Evolutionary conservation across 2,329 filamentous ascomycete genomes (phyloP).

Genomic region (Tympanopsis confertula): DNA sequence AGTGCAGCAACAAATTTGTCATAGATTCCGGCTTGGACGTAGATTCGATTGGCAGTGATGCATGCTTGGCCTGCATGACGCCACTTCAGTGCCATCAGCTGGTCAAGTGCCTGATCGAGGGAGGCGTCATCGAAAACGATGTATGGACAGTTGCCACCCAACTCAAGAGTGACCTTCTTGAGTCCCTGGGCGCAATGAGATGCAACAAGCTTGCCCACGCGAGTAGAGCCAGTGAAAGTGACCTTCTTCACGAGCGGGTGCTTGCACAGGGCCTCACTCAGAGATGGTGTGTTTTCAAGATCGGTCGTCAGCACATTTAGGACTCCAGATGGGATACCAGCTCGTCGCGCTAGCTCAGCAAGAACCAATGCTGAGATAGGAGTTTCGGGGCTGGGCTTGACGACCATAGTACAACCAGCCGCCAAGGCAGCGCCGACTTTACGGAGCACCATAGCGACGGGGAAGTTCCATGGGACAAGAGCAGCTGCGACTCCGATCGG

Average conservation of each 20-base stretch:
- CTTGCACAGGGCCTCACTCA: slow-evolving; percentile 40
- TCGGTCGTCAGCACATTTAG: slow-evolving; percentile 50
- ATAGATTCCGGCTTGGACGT: slow-evolving; percentile 51
- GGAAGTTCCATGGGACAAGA: slow-evolving; percentile 65
- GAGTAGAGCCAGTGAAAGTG: slow-evolving; percentile 47
- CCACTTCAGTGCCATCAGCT: slow-evolving; percentile 37
- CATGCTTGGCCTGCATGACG: slow-evolving; percentile 53
- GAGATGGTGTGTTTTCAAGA: slow-evolving; percentile 37
- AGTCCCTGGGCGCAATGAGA: slow-evolving; percentile 45
- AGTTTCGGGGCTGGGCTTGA: slow-evolving; percentile 61
- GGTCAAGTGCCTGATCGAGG: slow-evolving; percentile 39
- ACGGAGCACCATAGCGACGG: slow-evolving; percentile 53
- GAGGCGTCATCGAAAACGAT: slow-evolving; percentile 54
- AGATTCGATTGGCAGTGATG: slow-evolving; percentile 53
- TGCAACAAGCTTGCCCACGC: slow-evolving; percentile 50
- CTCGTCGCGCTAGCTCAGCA: slow-evolving; percentile 37
- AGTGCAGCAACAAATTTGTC: slow-evolving; percentile 46
- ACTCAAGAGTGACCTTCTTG: slow-evolving; percentile 53
- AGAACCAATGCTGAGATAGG: slow-evolving; percentile 42
- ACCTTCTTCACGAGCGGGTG: slow-evolving; percentile 50
- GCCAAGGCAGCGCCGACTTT: slow-evolving; percentile 59
- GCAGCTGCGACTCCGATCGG: slow-evolving; percentile 59
- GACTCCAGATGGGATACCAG: slow-evolving; percentile 46
- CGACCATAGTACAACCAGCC: slow-evolving; percentile 64
- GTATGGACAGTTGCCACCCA: slow-evolving; percentile 55